phyloP scores from a whole-genome alignment of 768 basidiomycete genomes.

The Suillus sp. region DNA sequence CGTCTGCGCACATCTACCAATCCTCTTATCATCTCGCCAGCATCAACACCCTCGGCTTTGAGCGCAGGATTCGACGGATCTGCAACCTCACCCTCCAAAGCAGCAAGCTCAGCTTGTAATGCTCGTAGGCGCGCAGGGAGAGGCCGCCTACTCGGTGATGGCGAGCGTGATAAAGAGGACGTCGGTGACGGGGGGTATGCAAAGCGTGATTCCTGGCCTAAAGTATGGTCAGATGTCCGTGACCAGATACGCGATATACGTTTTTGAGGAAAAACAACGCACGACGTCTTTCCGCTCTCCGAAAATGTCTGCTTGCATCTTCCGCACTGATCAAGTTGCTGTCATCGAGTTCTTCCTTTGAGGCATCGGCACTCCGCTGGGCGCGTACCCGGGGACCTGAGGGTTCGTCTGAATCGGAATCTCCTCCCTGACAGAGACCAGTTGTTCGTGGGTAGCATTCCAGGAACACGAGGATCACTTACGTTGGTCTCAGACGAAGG shows the following conservation, averaged over 20 bases:
- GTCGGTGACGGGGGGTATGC: conserved; percentile 70
- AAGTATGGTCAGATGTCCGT: conserved; percentile 29
- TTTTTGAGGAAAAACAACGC: conserved; percentile 19
- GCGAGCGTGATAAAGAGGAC: conserved; percentile 36
- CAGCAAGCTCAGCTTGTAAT: conserved; percentile 75
- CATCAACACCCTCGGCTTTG: conserved; percentile 63
- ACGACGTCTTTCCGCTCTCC: conserved; percentile 70
- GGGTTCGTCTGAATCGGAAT: conserved; percentile 69
- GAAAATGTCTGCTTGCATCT: conserved; percentile 71
- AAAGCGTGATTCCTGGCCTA: conserved; percentile 59
- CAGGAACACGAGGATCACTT: conserved; percentile 25
- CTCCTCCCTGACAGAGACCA: conserved; percentile 48
- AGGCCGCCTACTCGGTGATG: conserved; percentile 38
- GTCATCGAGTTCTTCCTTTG: conserved; percentile 68
- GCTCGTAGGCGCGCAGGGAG: conserved; percentile 61
- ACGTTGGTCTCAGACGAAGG: conserved; percentile 55
- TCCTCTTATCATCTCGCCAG: conserved; percentile 75
- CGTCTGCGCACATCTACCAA: conserved; percentile 73
- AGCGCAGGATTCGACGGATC: conserved; percentile 77
- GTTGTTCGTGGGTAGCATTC: conserved; percentile 3
- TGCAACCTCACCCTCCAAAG: conserved; percentile 81
- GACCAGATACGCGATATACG: background rate
- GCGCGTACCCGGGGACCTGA: conserved; percentile 38
- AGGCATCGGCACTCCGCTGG: conserved; percentile 37
- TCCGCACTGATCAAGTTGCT: conserved; percentile 63